Percentiles rank a stretch among this genome's conserved stretches.
These are phyloP conservation scores for Arbutus unedo DNA, from an alignment of 148 eudicot genomes.

Conservation along the genomic window DNA sequence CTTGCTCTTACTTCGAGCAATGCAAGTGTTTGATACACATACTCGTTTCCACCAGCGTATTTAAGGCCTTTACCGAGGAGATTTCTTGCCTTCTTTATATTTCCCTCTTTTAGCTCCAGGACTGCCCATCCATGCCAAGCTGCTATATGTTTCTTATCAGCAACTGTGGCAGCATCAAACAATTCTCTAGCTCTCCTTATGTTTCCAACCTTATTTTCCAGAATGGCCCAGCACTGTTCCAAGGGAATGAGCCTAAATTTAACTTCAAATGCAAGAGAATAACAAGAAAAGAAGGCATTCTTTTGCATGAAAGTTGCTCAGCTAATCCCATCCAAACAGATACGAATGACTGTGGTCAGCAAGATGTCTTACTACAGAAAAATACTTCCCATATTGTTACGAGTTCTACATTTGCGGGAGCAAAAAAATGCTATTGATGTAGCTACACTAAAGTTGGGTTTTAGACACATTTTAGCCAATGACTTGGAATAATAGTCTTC, in stretches of 20 bases:
- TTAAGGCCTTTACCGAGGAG: conserved; percentile 84
- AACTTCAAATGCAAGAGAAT: conserved; percentile 11
- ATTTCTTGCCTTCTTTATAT: conserved; percentile 79
- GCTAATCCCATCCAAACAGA: background rate
- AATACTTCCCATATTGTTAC: background rate
- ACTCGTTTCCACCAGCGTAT: conserved; percentile 86
- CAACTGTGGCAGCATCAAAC: conserved; percentile 98
- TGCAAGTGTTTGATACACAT: conserved; percentile 89
- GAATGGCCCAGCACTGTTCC: conserved; percentile 91
- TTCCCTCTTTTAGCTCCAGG: conserved; percentile 83
- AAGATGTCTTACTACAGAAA: background rate
- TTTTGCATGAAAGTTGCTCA: background rate
- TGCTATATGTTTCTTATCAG: conserved; percentile 88
- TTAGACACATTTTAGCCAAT: background rate
- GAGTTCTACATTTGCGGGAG: background rate
- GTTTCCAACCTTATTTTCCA: conserved; percentile 78
- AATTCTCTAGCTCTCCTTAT: conserved; percentile 78
- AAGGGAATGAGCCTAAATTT: conserved; percentile 16
- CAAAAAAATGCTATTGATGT: background rate
- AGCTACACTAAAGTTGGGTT: no score
- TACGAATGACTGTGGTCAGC: background rate
- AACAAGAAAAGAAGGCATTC: background rate
- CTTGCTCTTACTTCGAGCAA: conserved; percentile 87
- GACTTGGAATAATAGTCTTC: background rate
- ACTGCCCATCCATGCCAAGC: conserved; percentile 99